Evolutionary conservation across 805 yeast genomes (phyloP).

Genomic region (Blastobotrys americana): DNA sequence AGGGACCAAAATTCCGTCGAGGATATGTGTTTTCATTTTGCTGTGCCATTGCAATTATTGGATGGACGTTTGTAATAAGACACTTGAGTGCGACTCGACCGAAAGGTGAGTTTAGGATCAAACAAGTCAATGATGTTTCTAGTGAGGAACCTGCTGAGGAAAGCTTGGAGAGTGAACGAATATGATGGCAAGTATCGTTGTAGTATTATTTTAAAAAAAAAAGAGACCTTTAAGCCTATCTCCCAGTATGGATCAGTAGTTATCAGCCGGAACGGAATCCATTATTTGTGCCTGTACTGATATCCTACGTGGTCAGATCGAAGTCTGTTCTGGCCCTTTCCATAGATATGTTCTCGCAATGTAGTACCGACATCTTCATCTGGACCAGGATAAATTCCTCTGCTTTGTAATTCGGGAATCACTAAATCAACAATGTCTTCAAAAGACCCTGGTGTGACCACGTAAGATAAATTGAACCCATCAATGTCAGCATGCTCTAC

Average conservation of each 20-base stretch:
- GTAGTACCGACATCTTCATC: constrained; percentile 24
- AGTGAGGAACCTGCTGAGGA: neutral
- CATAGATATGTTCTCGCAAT: constrained; percentile 34
- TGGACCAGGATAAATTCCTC: constrained; percentile 30
- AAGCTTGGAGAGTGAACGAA: neutral
- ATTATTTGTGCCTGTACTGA: neutral
- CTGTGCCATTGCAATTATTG: constrained; percentile 10
- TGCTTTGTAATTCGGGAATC: constrained; percentile 31
- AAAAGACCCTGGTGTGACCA: constrained; percentile 32
- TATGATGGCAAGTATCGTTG: too few relatives aligned
- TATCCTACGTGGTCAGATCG: constrained; percentile 20
- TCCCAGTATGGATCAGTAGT: too few relatives aligned
- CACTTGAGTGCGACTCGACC: neutral
- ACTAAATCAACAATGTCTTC: constrained; percentile 34
- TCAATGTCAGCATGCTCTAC: constrained; percentile 35
- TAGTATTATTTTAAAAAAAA: too few relatives aligned
- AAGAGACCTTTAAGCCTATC: too few relatives aligned
- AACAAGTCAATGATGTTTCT: too few relatives aligned
- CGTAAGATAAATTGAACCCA: constrained; percentile 37
- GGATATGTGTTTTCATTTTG: constrained; percentile 16
- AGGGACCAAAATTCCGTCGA: constrained; percentile 16
- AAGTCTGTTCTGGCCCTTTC: constrained; percentile 24
- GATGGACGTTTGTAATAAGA: neutral
- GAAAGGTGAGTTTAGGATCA: neutral
- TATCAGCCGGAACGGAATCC: too few relatives aligned